Evolutionary conservation across 371 early-diverging fungal genomes (phyloP).

Genomic region (Mucor indicus): DNA sequence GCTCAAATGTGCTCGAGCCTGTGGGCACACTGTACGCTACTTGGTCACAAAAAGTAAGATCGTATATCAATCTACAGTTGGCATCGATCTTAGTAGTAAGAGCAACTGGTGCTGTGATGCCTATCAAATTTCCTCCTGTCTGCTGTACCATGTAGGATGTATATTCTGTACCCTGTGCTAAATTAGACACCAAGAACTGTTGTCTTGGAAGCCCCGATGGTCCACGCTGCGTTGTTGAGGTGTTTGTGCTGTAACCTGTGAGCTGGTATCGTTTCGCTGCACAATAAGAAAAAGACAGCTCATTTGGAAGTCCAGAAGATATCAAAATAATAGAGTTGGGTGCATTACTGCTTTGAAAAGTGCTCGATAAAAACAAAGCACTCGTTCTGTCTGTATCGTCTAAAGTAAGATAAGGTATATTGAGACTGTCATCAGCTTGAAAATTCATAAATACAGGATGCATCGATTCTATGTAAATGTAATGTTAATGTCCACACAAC

Average conservation of each 20-base stretch:
- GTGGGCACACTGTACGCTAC: conserved; percentile 61
- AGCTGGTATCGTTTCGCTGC: conserved; percentile 38
- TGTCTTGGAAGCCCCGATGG: conserved; percentile 16
- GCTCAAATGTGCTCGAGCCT: conserved; percentile 5
- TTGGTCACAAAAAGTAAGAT: conserved; percentile 54
- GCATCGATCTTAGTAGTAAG: conserved; percentile 34
- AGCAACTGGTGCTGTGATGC: conserved; percentile 31
- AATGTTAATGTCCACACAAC: background rate
- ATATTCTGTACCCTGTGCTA: conserved; percentile 38
- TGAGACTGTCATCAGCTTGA: conserved; percentile 7
- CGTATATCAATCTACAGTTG: conserved; percentile 56
- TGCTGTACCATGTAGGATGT: conserved; percentile 47
- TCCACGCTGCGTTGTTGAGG: conserved; percentile 30
- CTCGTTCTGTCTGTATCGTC: conserved; percentile 56
- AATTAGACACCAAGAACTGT: conserved; percentile 33
- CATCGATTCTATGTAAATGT: conserved; percentile 1
- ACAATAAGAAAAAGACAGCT: conserved; percentile 46
- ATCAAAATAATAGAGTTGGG: conserved; percentile 45
- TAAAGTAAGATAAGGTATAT: conserved; percentile 33
- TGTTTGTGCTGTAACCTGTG: conserved; percentile 29
- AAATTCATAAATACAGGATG: conserved; percentile 23
- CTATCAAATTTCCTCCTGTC: conserved; percentile 19
- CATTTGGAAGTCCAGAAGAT: conserved; percentile 28
- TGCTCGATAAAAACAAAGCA: conserved; percentile 49
- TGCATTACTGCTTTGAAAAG: conserved; percentile 23